phyloP scores from a whole-genome alignment of 1,284 basidiomycete species.

The Peniophora sp. region DNA sequence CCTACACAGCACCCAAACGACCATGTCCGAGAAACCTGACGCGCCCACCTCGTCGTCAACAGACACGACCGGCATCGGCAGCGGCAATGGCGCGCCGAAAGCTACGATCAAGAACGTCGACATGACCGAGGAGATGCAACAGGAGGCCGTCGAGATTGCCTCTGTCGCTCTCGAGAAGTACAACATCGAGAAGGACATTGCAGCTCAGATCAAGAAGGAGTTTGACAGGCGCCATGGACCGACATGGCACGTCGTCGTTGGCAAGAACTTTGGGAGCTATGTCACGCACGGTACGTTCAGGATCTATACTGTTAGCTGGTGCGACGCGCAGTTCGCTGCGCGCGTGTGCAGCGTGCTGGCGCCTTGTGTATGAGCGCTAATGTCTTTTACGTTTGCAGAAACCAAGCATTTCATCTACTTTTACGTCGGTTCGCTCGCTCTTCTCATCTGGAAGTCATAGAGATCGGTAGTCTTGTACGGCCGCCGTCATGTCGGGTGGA shows the following conservation, averaged over 20 bases:
- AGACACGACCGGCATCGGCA: constrained; percentile 36
- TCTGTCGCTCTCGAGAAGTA: constrained; percentile 82
- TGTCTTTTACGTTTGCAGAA: constrained; percentile 43
- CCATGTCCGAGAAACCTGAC: constrained; percentile 61
- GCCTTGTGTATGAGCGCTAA: constrained; percentile 11
- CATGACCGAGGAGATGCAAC: constrained; percentile 96
- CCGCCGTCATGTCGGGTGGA: constrained; percentile 12
- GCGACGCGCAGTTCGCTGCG: constrained; percentile 10
- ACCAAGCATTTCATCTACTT: constrained; percentile 98
- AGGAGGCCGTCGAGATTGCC: constrained; percentile 84
- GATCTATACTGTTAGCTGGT: constrained; percentile 4
- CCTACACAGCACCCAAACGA: constrained; percentile 8
- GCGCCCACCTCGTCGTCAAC: constrained; percentile 45
- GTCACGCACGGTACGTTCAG: constrained; percentile 84
- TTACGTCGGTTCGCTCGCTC: constrained; percentile 82
- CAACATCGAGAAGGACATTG: constrained; percentile 96
- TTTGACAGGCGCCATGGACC: constrained; percentile 88
- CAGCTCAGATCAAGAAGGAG: constrained; percentile 96
- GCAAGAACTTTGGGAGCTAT: constrained; percentile 96
- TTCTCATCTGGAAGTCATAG: constrained; percentile 93
- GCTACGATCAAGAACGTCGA: constrained; percentile 96
- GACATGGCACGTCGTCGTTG: constrained; percentile 98
- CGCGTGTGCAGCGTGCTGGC: constrained; percentile 6
- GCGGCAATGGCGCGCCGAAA: constrained; percentile 42
- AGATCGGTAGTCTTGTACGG: too few species aligned